phyloP scores from a whole-genome alignment of 2,329 filamentous ascomycete genomes.

The Rhynchosporium graminicola region DNA sequence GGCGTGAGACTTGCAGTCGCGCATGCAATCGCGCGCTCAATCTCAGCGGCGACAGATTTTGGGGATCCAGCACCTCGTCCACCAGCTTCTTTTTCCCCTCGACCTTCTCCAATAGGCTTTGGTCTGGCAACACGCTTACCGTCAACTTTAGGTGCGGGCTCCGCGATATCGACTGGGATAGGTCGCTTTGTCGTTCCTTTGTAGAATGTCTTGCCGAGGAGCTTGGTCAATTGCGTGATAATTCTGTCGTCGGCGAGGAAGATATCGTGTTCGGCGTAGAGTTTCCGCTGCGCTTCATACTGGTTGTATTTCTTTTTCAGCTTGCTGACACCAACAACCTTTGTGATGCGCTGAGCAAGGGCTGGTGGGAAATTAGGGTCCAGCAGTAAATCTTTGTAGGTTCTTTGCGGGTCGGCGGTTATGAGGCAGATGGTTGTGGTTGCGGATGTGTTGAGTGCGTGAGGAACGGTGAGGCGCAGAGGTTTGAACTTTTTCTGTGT shows the following conservation, averaged over 20 bases:
- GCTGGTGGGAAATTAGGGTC: conserved; percentile 69
- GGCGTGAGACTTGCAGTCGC: conserved; percentile 80
- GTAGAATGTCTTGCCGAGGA: conserved; percentile 92
- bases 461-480: conserved; percentile 75
- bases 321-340: conserved; percentile 80
- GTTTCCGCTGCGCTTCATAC: conserved; percentile 83
- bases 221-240: conserved; percentile 68
- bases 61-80: conserved; percentile 43
- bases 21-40: conserved; percentile 73
- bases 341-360: conserved; percentile 67
- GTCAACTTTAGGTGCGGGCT: conserved; percentile 61
- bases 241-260: conserved; percentile 94
- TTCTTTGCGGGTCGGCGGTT: conserved; percentile 76
- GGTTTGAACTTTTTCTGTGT: conserved; percentile 83
- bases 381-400: conserved; percentile 86
- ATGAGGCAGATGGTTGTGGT: conserved; percentile 80
- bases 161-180: conserved; percentile 73
- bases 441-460: conserved; percentile 69
- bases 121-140: conserved; percentile 58
- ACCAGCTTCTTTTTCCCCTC: conserved; percentile 46
- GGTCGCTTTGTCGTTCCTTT: conserved; percentile 80
- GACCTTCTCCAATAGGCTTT: conserved; percentile 45
- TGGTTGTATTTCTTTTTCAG: conserved; percentile 86
- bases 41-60: conserved; percentile 71
- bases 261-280: conserved; percentile 83